phyloP scores from a whole-genome alignment of 768 basidiomycete genomes.

The Xerocomus brunneocitrinus region DNA sequence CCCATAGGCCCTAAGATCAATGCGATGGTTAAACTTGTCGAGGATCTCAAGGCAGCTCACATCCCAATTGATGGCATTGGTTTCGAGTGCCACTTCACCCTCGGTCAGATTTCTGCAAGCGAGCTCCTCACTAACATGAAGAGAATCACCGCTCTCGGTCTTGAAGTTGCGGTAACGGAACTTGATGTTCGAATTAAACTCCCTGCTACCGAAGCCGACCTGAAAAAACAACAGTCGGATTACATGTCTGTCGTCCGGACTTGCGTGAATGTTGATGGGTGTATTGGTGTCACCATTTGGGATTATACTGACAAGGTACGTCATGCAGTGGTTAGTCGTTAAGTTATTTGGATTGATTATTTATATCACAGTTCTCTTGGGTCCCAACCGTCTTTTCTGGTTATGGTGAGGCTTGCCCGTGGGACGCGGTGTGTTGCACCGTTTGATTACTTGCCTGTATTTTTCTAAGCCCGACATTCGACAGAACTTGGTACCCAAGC shows the following conservation, averaged over 20 bases:
- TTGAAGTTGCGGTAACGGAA: constrained; percentile 68
- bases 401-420: constrained; percentile 16
- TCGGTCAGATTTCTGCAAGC: constrained; percentile 48
- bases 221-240: constrained; percentile 53
- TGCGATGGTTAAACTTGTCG: constrained; percentile 50
- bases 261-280: constrained; percentile 39
- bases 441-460: neutral
- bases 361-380: constrained; percentile 15
- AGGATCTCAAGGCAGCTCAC: constrained; percentile 41
- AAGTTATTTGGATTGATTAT: neutral
- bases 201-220: constrained; percentile 44
- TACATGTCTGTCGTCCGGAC: constrained; percentile 53
- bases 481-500: constrained; percentile 15
- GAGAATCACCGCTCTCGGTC: constrained; percentile 53
- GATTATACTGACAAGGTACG: constrained; percentile 37
- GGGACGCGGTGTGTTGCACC: constrained; percentile 10
- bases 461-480: neutral
- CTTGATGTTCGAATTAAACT: constrained; percentile 57
- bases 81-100: constrained; percentile 56
- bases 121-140: constrained; percentile 44
- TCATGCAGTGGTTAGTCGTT: neutral
- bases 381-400: constrained; percentile 4
- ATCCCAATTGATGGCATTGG: constrained; percentile 61
- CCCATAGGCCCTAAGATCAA: constrained; percentile 31
- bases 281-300: constrained; percentile 39